Evolutionary conservation across 2,329 filamentous ascomycete genomes (phyloP).

Genomic region (Xylaria sp.): DNA sequence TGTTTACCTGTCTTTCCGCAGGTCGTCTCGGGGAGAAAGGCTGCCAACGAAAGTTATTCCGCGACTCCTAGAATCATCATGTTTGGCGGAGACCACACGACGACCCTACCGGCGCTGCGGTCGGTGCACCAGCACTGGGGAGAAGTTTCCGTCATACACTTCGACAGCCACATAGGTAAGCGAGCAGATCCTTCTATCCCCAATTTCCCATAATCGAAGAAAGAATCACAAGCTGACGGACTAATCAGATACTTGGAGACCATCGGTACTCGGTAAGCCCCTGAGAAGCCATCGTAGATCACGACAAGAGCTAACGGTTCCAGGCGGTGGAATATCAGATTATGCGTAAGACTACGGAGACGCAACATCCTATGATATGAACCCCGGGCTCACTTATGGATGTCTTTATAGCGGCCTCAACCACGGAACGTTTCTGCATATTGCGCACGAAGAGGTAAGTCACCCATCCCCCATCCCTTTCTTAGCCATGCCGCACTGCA

Average conservation of each 20-base stretch:
- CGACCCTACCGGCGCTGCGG: conserved; percentile 70
- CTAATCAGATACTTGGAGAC: conserved; percentile 74
- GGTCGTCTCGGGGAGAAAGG: conserved; percentile 50
- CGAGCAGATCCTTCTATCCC: neutral
- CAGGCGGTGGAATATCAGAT: conserved; percentile 67
- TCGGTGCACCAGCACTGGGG: conserved; percentile 68
- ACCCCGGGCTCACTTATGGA: conserved; percentile 1
- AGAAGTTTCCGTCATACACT: conserved; percentile 71
- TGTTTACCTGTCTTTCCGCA: conserved; percentile 25
- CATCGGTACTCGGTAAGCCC: conserved; percentile 62
- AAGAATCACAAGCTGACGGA: conserved; percentile 31
- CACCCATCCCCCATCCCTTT: neutral
- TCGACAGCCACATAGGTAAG: conserved; percentile 71
- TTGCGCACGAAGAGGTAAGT: conserved; percentile 67
- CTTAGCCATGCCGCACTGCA: no score
- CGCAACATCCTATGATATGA: conserved; percentile 22
- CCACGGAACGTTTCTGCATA: conserved; percentile 71
- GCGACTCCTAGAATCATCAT: conserved; percentile 65
- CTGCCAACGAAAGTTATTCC: conserved; percentile 58
- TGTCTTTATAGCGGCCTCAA: conserved; percentile 59
- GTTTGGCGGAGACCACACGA: conserved; percentile 73
- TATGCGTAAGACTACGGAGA: conserved; percentile 60
- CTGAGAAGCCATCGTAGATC: neutral
- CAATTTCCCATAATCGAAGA: neutral
- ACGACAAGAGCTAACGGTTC: conserved; percentile 23